These are phyloP conservation scores for Alloteropsis semialata DNA, from an alignment of 176 grass and related monocot species.

Conservation along the genomic window DNA sequence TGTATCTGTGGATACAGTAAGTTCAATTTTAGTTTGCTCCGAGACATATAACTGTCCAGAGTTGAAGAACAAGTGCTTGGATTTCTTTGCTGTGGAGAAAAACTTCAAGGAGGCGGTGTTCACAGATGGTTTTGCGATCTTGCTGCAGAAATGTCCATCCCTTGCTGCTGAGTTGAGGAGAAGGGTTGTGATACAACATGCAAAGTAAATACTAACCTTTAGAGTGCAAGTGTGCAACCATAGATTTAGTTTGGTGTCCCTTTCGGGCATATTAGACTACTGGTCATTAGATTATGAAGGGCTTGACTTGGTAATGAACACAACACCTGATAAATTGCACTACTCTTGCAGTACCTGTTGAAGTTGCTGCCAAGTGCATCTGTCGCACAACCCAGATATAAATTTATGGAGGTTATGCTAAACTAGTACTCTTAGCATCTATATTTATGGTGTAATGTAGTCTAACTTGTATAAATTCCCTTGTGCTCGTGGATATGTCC, in stretches of 20 bases:
- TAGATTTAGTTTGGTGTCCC: not conserved
- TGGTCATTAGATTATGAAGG: not conserved
- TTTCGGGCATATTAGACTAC: not conserved
- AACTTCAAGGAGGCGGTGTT: conserved; percentile 33
- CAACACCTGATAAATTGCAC: not conserved
- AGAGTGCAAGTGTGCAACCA: not conserved
- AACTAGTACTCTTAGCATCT: not conserved
- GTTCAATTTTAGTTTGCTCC: not conserved
- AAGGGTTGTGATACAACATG: too few species aligned
- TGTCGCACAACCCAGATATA: not conserved
- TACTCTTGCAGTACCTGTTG: too few species aligned
- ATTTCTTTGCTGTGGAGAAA: conserved; percentile 39
- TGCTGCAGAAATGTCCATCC: conserved; percentile 26
- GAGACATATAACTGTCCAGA: conserved; percentile 24
- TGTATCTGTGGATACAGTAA: not conserved
- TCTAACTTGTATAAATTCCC: not conserved
- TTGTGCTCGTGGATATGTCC: not conserved
- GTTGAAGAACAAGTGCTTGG: conserved; percentile 37
- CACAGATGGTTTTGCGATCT: conserved; percentile 1
- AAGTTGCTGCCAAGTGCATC: not conserved
- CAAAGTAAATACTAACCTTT: not conserved
- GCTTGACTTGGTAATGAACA: not conserved
- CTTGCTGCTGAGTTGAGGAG: conserved; percentile 13
- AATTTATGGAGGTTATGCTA: not conserved
- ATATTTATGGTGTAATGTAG: not conserved